A percentile compares a stretch with the other conserved stretches of the same genome.
phyloP scores from a whole-genome alignment of 495 filamentous ascomycete genomes.

The Staphylotrichum longicolle region DNA sequence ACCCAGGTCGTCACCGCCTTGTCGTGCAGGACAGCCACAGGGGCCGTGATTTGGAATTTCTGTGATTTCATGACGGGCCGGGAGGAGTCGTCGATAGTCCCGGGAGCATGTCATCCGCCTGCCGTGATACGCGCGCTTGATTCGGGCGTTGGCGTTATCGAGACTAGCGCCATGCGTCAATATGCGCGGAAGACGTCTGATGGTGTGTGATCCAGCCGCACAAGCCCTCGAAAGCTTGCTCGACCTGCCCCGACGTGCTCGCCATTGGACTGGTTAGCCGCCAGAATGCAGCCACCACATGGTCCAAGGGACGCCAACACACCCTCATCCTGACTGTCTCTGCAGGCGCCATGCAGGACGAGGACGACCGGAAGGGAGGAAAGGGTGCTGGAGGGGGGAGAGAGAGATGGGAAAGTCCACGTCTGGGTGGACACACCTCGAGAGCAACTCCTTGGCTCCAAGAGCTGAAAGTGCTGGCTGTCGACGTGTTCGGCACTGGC shows the following conservation, averaged over 20 bases:
- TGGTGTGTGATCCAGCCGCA: slow-evolving; percentile 13
- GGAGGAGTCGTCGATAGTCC: slow-evolving; percentile 1
- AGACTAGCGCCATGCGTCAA: slow-evolving; percentile 22
- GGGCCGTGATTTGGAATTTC: not conserved
- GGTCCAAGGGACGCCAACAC: slow-evolving; percentile 5
- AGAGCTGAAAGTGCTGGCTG: not conserved
- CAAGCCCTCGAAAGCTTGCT: not conserved
- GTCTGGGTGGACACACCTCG: not conserved
- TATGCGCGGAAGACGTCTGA: slow-evolving; percentile 21
- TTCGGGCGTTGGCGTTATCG: slow-evolving; percentile 6
- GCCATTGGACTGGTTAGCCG: slow-evolving; percentile 30
- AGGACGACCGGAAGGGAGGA: not conserved
- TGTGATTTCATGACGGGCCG: too few species aligned
- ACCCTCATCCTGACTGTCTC: not conserved
- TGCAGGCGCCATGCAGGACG: slow-evolving; percentile 9
- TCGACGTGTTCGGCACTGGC: slow-evolving; percentile 2
- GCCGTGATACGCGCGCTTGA: slow-evolving; percentile 27
- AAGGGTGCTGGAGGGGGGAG: not conserved
- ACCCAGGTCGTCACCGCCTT: not conserved
- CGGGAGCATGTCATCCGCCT: not conserved
- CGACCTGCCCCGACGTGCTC: not conserved
- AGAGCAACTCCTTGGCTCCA: too few species aligned
- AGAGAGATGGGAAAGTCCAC: not conserved
- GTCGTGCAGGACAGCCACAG: not conserved
- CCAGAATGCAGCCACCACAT: slow-evolving; percentile 25